Percentiles rank a stretch among this genome's conserved stretches.
phyloP scores from a whole-genome alignment of 176 grass and related monocot species.

The Avena atlantica region DNA sequence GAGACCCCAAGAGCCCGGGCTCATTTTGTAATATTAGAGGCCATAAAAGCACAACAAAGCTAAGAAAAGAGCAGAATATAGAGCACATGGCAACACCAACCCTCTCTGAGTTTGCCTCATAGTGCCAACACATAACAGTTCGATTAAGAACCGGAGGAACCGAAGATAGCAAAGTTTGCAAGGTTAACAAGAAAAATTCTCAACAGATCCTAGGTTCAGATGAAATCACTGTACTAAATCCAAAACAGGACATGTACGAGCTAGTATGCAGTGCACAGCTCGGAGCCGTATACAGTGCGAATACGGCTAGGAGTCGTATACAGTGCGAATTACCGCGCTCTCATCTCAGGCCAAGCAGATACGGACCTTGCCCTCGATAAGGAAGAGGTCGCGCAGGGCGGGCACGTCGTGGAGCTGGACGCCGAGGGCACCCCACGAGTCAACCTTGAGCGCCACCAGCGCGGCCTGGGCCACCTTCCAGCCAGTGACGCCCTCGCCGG shows the following conservation, averaged over 20 bases:
- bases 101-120: background rate
- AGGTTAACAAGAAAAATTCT: background rate
- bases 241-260: background rate
- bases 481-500: conserved; percentile 72
- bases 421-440: conserved; percentile 75
- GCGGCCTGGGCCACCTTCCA: conserved; percentile 82
- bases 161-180: conserved; percentile 10
- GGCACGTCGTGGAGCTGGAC: conserved; percentile 73
- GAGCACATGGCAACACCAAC: background rate
- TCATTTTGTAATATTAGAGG: background rate
- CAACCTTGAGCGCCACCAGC: conserved; percentile 60
- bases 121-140: background rate
- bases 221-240: background rate
- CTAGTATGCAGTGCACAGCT: background rate
- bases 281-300: background rate
- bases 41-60: conserved; percentile 22
- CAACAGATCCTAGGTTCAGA: background rate
- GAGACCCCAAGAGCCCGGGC: background rate
- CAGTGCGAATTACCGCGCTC: background rate
- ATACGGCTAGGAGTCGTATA: background rate
- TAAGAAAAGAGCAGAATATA: background rate
- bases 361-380: conserved; percentile 78
- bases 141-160: background rate
- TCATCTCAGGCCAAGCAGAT: background rate
- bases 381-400: conserved; percentile 65